Evolutionary conservation across 441 rosid species (phyloP).

Genomic region (Cnidoscolus chayamansa): DNA sequence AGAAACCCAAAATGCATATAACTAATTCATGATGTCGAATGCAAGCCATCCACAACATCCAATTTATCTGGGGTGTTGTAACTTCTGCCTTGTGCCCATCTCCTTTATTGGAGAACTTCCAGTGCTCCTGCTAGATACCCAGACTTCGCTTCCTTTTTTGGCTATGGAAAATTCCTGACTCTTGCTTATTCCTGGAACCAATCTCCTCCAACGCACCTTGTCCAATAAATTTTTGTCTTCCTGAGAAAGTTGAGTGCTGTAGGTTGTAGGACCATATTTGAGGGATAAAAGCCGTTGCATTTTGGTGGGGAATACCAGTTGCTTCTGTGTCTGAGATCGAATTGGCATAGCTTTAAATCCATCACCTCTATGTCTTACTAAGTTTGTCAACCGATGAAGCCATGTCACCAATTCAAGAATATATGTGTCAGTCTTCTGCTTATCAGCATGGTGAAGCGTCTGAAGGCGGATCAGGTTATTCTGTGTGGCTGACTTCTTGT

Average conservation of each 20-base stretch:
- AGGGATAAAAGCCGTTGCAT: constrained; percentile 32
- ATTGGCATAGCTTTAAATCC: constrained; percentile 31
- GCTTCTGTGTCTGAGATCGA: constrained; percentile 32
- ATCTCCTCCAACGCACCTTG: constrained; percentile 37
- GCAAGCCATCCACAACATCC: constrained; percentile 63
- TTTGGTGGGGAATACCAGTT: constrained; percentile 22
- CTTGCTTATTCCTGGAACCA: constrained; percentile 58
- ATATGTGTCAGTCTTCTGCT: constrained; percentile 50
- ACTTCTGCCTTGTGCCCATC: constrained; percentile 14
- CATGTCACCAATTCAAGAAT: constrained; percentile 66
- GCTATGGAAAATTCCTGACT: constrained; percentile 55
- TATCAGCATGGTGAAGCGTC: constrained; percentile 80
- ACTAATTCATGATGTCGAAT: constrained; percentile 9
- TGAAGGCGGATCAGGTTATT: constrained; percentile 56
- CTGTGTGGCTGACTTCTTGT: constrained; percentile 39
- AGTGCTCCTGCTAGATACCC: constrained; percentile 53
- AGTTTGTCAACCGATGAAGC: constrained; percentile 66
- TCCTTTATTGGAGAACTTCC: constrained; percentile 60
- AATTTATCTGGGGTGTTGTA: constrained; percentile 32
- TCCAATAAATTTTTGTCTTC: constrained; percentile 56
- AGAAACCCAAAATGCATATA: not conserved
- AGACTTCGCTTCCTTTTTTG: constrained; percentile 32
- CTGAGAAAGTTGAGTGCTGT: constrained; percentile 42
- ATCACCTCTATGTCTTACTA: constrained; percentile 43
- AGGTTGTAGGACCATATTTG: constrained; percentile 20